phyloP scores from a whole-genome alignment of 192 early-diverging fungal species.

The Chytriomyces sp. region DNA sequence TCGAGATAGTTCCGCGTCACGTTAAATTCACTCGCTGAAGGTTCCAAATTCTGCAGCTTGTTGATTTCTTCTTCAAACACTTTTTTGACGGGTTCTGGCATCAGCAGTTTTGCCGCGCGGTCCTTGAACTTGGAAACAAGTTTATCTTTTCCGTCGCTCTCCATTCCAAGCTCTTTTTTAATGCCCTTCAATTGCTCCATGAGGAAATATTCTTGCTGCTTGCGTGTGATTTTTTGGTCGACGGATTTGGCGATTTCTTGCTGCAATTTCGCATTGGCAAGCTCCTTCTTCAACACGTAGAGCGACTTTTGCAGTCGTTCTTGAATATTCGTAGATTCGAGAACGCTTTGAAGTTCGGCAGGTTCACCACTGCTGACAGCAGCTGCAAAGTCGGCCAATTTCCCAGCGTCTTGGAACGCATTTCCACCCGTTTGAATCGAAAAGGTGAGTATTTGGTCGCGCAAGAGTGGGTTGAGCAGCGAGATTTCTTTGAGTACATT shows the following conservation, averaged over 20 bases:
- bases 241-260: conserved; percentile 98
- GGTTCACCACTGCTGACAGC: conserved; percentile 94
- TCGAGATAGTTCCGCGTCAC: conserved; percentile 99
- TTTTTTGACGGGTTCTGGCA: conserved; percentile 90
- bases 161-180: conserved; percentile 98
- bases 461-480: conserved; percentile 89
- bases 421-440: conserved; percentile 96
- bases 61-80: conserved; percentile 98
- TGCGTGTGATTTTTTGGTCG: conserved; percentile 94
- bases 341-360: conserved; percentile 86
- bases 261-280: conserved; percentile 96
- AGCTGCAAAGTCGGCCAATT: conserved; percentile 96
- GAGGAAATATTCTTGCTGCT: conserved; percentile 97
- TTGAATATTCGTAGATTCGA: conserved; percentile 90
- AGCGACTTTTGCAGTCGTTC: conserved; percentile 92
- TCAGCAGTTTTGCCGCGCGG: conserved; percentile 78
- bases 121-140: conserved; percentile 92
- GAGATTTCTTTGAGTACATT: conserved; percentile 97
- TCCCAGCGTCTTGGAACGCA: conserved; percentile 92
- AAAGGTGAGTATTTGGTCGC: conserved; percentile 98
- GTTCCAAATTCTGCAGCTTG: conserved; percentile 91
- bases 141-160: conserved; percentile 98
- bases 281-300: conserved; percentile 95
- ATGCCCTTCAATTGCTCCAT: conserved; percentile 99
- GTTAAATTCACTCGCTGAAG: conserved; percentile 96